These are phyloP conservation scores for Fusarium paranaense DNA, from an alignment of 2,329 filamentous ascomycete species.

Conservation along the genomic window DNA sequence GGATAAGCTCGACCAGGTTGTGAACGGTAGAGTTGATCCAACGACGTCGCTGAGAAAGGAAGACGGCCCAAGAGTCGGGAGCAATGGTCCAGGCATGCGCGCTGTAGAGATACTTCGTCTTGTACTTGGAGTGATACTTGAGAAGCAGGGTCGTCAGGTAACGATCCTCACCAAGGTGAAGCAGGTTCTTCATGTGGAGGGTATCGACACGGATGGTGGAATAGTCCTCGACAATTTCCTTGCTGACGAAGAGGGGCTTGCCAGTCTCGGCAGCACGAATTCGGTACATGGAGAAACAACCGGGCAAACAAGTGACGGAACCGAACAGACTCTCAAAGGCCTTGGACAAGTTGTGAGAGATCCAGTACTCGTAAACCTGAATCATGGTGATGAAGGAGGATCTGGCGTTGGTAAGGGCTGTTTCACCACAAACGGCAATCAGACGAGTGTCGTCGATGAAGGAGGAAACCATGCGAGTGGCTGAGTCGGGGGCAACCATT, in stretches of 20 bases:
- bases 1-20: slow-evolving; percentile 95
- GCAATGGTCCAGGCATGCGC: slow-evolving; percentile 98
- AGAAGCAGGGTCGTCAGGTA: slow-evolving; percentile 94
- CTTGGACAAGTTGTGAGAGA: slow-evolving; percentile 96
- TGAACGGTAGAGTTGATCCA: slow-evolving; percentile 99
- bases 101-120: slow-evolving; percentile 95
- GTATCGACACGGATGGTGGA: slow-evolving; percentile 96
- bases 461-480: slow-evolving; percentile 89
- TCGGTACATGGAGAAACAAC: slow-evolving; percentile 99
- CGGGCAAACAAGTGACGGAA: slow-evolving; percentile 95
- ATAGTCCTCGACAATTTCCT: slow-evolving; percentile 89
- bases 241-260: slow-evolving; percentile 95
- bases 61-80: slow-evolving; percentile 92
- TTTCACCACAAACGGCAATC: slow-evolving; percentile 96
- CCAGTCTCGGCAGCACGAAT: slow-evolving; percentile 93
- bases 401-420: slow-evolving; percentile 91
- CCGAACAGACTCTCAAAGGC: slow-evolving; percentile 98
- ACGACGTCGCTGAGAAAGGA: slow-evolving; percentile 96
- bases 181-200: slow-evolving; percentile 97
- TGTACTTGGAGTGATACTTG: slow-evolving; percentile 93
- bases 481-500: slow-evolving; percentile 88
- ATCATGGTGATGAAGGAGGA: slow-evolving; percentile 98
- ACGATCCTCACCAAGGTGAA: slow-evolving; percentile 97
- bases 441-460: slow-evolving; percentile 93
- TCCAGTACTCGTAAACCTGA: slow-evolving; percentile 99